Conservation (phyloP, 768 basidiomycete species). For the Termitomyces bulborhizus region DNA sequence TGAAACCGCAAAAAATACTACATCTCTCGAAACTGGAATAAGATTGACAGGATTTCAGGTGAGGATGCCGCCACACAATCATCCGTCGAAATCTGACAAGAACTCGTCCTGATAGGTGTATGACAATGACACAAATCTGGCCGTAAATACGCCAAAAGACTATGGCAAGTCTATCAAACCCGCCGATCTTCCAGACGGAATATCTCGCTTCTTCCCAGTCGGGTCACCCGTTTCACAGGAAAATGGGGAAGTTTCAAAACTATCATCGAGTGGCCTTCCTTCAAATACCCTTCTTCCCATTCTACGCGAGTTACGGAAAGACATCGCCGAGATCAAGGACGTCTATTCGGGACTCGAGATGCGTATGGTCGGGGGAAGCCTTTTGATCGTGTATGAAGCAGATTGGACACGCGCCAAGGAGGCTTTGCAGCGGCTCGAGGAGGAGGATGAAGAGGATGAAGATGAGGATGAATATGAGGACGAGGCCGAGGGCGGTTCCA, state of each 20-base stretch:
- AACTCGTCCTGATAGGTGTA: conserved; percentile 51
- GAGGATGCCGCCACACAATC: conserved; percentile 12
- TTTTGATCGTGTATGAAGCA: conserved; percentile 73
- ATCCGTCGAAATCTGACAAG: not conserved
- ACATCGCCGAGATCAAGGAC: conserved; percentile 44
- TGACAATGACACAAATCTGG: conserved; percentile 48
- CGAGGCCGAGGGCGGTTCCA: conserved; percentile 17
- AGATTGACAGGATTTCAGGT: conserved; percentile 91
- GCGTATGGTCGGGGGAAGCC: conserved; percentile 76
- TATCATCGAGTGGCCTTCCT: conserved; percentile 48
- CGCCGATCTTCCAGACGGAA: conserved; percentile 67
- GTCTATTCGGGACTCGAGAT: conserved; percentile 53
- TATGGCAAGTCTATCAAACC: conserved; percentile 76
- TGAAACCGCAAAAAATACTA: conserved; percentile 60
- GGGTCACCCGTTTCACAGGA: conserved; percentile 12
- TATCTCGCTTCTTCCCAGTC: conserved; percentile 74
- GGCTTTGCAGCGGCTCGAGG: conserved; percentile 12
- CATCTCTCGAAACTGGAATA: conserved; percentile 70
- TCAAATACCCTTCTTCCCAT: conserved; percentile 46
- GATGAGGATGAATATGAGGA: conserved; percentile 10
- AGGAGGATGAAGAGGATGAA: conserved; percentile 7
- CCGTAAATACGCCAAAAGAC: conserved; percentile 59
- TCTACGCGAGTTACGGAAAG: conserved; percentile 45
- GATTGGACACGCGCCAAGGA: conserved; percentile 28
- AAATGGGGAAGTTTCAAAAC: not conserved